phyloP scores from a whole-genome alignment of 257 asterid species.

The Eucommia ulmoides region DNA sequence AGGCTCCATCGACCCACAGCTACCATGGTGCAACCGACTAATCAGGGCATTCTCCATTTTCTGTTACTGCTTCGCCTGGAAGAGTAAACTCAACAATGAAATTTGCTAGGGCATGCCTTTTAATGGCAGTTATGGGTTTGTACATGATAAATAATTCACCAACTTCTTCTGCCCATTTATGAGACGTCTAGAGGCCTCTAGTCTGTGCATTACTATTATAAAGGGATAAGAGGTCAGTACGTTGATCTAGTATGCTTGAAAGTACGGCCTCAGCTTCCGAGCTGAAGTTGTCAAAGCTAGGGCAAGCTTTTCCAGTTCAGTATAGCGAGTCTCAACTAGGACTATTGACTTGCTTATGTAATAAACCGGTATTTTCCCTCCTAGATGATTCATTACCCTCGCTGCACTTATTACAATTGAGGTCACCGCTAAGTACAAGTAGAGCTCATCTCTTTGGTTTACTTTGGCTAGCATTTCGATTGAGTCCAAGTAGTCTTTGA shows the following conservation, averaged over 20 bases:
- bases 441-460: neutral
- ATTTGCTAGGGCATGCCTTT: neutral
- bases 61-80: neutral
- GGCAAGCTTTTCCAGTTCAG: neutral
- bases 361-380: neutral
- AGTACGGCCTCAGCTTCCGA: neutral
- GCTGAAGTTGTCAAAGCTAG: neutral
- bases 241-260: too few species aligned
- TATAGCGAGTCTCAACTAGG: too few species aligned
- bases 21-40: neutral
- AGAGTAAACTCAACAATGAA: neutral
- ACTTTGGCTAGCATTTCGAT: neutral
- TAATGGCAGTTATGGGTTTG: neutral
- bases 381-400: neutral
- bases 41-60: neutral
- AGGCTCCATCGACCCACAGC: neutral
- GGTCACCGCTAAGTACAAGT: neutral
- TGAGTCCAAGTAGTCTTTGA: neutral
- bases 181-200: neutral
- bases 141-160: neutral
- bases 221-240: neutral
- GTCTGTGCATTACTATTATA: neutral
- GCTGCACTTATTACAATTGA: neutral
- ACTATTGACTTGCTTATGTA: neutral
- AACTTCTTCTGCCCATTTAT: neutral